Evolutionary conservation across 2,329 filamentous ascomycete species (phyloP).

Genomic region (Monilinia fructigena): DNA sequence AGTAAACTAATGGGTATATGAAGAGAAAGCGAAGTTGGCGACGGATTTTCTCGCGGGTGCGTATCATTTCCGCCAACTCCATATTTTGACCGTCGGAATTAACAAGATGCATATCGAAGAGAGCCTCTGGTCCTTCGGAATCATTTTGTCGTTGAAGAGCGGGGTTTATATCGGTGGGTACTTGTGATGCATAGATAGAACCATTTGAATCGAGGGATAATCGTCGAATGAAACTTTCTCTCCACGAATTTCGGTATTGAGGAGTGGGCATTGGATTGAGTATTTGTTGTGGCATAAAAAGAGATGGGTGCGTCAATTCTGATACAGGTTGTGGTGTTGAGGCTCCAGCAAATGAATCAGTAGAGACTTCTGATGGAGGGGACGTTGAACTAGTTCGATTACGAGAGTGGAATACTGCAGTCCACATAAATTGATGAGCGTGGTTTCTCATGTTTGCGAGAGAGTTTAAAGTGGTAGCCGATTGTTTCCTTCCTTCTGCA

Average conservation of each 20-base stretch:
- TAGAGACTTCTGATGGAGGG: conserved; percentile 29
- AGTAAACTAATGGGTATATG: conserved; percentile 72
- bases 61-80: conserved; percentile 42
- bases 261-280: conserved; percentile 4
- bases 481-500: conserved; percentile 26
- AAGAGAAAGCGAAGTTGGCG: conserved; percentile 71
- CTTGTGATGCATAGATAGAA: conserved; percentile 26
- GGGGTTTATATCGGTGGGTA: conserved; percentile 32
- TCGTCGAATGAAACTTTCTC: conserved; percentile 29
- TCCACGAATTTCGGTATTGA: conserved; percentile 29
- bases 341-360: conserved; percentile 30
- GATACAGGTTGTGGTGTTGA: conserved; percentile 29
- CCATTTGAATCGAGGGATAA: conserved; percentile 27
- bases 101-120: conserved; percentile 33
- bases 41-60: conserved; percentile 54
- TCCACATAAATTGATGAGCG: conserved; percentile 37
- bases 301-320: conserved; percentile 19
- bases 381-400: conserved; percentile 24
- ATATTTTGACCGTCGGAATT: conserved; percentile 37
- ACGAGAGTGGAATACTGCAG: conserved; percentile 31
- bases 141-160: conserved; percentile 29
- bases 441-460: conserved; percentile 24
- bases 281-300: neutral
- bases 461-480: conserved; percentile 28
- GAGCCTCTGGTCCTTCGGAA: conserved; percentile 16